These are phyloP conservation scores for Aurantiochytrium sp. DNA, from an alignment of 108 stramenopile genomes.

Conservation along the genomic window DNA sequence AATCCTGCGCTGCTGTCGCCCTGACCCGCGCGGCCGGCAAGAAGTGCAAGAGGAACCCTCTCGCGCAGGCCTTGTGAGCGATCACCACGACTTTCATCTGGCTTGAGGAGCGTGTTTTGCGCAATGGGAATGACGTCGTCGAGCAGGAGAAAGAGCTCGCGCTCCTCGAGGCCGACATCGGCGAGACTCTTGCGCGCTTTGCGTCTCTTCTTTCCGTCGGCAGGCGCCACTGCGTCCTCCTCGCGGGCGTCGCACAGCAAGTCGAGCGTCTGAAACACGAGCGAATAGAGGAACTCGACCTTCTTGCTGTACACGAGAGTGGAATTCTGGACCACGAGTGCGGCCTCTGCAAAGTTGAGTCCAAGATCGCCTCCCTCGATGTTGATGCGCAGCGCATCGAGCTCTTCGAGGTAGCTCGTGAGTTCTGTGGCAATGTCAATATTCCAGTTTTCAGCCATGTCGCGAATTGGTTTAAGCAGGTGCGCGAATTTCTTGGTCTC, in stretches of 20 bases:
- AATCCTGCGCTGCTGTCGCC: slow-evolving; percentile 24
- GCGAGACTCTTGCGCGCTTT: slow-evolving; percentile 41
- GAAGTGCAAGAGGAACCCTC: not conserved
- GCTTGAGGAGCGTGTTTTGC: slow-evolving; percentile 28
- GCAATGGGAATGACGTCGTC: slow-evolving; percentile 81
- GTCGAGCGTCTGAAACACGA: slow-evolving; percentile 65
- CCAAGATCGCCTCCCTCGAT: slow-evolving; percentile 37
- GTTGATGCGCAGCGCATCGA: slow-evolving; percentile 42
- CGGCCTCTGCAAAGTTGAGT: slow-evolving; percentile 88
- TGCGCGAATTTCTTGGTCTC: not conserved
- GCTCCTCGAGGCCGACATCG: slow-evolving; percentile 60
- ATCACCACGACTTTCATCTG: not conserved
- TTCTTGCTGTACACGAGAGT: slow-evolving; percentile 74
- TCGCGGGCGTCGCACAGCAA: not conserved
- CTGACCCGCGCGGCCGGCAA: not conserved
- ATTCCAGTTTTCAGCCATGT: slow-evolving; percentile 86
- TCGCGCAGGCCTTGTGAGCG: not conserved
- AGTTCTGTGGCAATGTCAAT: slow-evolving; percentile 85
- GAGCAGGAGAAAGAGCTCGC: slow-evolving; percentile 70
- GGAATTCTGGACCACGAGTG: slow-evolving; percentile 75
- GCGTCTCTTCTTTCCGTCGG: not conserved
- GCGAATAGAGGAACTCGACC: slow-evolving; percentile 82
- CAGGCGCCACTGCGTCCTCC: not conserved
- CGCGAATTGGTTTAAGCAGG: slow-evolving; percentile 72
- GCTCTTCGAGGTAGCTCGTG: slow-evolving; percentile 60